Base-by-base conservation (phyloP, 176 grass and related monocot genomes). In the Musa itinerans region DNA sequence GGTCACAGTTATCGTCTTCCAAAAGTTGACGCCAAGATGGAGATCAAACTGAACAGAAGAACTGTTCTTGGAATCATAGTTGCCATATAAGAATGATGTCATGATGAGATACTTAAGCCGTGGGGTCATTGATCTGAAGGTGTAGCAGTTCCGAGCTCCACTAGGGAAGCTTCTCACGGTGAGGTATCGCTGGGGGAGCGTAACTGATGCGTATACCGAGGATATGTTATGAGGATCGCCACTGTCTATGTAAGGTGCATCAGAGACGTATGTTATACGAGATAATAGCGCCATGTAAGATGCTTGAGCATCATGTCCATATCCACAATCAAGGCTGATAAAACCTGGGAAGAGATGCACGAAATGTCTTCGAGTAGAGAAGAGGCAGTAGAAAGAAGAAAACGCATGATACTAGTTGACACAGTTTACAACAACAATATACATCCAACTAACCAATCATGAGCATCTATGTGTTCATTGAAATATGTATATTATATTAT, bases 101-200 rank as follows among this genome's bases (percentile, higher is more conserved):
- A 65, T 19, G 2, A 78, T 23, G 24, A 78, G 65, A 24, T 78
- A 78, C 26, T 78, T 78, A 9, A 5, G 8, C 2, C 19, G 17
- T 4, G 3, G 5, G 14, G 24, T 43, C 10, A 78, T 7, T 8
- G 21, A 10, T 1, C 20, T 72, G 11, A 80, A 51, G 55, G 55
- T 80, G 78, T 72, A 80, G 56, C 78, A 72, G 19, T 72, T 80
- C 8, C 78, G 78, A 27, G 55, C 48, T 2, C 68, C 78, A 3
- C 2, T 16, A 3, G 75, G 78, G 25, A 80, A 80, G 48, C 78
- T 80, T 43, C 78, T 72, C 10, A 53, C 0, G 1, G 54, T 80
- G 0, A 6, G 0, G 9, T n/a, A 23, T 2, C 34, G 34, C 13
- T 2, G 22, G 2, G 19, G 7, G 2, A 63, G 2, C 1, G 4